Evolutionary conservation across 2,329 filamentous ascomycete species (phyloP).

Genomic region (Phyllosticta citribraziliensis): DNA sequence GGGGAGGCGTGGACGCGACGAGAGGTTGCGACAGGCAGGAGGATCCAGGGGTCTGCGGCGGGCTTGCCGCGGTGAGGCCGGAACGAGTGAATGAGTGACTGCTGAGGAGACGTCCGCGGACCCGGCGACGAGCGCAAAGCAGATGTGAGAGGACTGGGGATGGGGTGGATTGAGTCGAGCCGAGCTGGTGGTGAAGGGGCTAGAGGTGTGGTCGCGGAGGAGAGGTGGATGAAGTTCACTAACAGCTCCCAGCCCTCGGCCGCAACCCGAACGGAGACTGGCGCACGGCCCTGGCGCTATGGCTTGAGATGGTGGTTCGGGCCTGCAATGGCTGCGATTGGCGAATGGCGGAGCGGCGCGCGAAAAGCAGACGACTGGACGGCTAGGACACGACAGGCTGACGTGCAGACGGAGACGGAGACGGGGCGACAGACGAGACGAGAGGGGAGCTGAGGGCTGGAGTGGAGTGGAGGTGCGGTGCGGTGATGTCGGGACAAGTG

Average conservation of each 20-base stretch:
- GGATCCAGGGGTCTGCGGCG: constrained; percentile 10
- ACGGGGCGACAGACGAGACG: too few species aligned
- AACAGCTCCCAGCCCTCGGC: neutral
- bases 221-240: neutral
- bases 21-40: constrained; percentile 9
- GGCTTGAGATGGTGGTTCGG: neutral
- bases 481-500: too few species aligned
- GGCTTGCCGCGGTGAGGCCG: constrained; percentile 5
- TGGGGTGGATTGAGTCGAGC: neutral
- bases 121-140: constrained; percentile 7
- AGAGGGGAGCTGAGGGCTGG: too few species aligned
- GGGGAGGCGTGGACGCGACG: constrained; percentile 6
- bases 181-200: neutral
- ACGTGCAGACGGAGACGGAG: neutral
- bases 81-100: constrained; percentile 10
- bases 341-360: neutral
- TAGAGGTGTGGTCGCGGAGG: neutral
- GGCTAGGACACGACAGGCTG: neutral
- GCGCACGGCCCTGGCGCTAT: neutral
- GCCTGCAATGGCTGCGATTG: neutral
- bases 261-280: neutral
- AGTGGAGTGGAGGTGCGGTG: too few species aligned
- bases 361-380: neutral
- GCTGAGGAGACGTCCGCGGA: constrained; percentile 1
- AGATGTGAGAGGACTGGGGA: neutral